Percentiles rank a stretch among this genome's conserved stretches.
Evolutionary conservation across 225 moss, liverwort and hornwort species (phyloP).

Genomic region (Pseudisothecium myosuroides): DNA sequence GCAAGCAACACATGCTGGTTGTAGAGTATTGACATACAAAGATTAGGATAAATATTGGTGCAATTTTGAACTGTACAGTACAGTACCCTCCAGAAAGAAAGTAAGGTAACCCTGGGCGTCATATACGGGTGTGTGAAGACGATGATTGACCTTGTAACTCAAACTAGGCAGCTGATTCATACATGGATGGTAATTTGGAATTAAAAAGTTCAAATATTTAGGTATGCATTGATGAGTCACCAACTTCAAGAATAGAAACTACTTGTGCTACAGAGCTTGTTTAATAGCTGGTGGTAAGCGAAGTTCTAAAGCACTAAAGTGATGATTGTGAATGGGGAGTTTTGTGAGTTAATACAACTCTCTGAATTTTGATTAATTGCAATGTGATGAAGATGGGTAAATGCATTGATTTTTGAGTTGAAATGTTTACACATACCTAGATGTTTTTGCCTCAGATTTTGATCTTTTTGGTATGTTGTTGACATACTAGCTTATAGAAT

Average conservation of each 20-base stretch:
- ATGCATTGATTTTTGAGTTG: neutral
- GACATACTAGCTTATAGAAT: neutral
- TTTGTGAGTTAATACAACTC: neutral
- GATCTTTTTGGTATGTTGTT: neutral
- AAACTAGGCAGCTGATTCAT: neutral
- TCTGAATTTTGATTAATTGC: neutral
- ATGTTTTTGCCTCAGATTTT: neutral
- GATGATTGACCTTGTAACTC: neutral
- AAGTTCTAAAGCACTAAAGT: neutral
- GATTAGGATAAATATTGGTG: neutral
- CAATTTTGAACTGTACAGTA: neutral
- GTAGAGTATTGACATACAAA: neutral
- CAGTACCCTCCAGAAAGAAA: neutral
- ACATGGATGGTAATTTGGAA: neutral
- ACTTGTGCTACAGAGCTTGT: neutral
- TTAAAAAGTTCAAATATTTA: neutral
- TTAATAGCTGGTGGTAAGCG: neutral
- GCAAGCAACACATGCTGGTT: neutral
- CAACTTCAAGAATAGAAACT: neutral
- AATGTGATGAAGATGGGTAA: no score
- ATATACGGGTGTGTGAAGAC: neutral
- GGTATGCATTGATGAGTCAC: neutral
- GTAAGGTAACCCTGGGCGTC: no score
- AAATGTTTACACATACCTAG: neutral
- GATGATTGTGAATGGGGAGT: neutral